Evolutionary conservation across 139 green algal species (phyloP).

Genomic region (Dunaliella primolecta): DNA sequence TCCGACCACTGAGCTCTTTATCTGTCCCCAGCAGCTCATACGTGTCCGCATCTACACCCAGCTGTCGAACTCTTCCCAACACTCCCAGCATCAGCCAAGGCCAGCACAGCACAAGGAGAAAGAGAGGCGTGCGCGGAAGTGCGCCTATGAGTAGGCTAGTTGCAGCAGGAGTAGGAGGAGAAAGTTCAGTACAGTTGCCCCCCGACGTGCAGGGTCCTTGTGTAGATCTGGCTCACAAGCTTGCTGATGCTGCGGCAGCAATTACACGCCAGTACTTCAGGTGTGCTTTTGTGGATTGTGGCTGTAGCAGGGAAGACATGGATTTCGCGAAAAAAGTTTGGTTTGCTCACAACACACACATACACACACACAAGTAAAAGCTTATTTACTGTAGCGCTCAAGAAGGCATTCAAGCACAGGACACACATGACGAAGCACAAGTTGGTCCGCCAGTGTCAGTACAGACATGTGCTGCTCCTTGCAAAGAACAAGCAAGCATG

Average conservation of each 20-base stretch:
- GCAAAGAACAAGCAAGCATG: too few species aligned
- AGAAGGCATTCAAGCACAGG: too few species aligned
- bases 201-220: slow-evolving; percentile 28
- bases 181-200: slow-evolving; percentile 13
- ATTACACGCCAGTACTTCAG: slow-evolving; percentile 78
- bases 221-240: slow-evolving; percentile 59
- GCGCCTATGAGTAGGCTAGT: not conserved
- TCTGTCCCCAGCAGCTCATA: not conserved
- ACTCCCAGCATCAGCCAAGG: not conserved
- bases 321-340: not conserved
- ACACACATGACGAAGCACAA: too few species aligned
- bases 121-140: not conserved
- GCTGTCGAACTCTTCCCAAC: not conserved
- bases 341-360: not conserved
- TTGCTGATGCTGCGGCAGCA: slow-evolving; percentile 70
- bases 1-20: not conserved
- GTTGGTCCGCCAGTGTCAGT: too few species aligned
- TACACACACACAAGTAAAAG: too few species aligned
- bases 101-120: not conserved
- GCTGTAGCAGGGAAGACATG: not conserved
- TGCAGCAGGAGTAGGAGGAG: not conserved
- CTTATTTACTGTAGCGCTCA: too few species aligned
- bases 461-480: too few species aligned
- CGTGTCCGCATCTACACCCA: not conserved
- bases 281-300: slow-evolving; percentile 1